A percentile compares a stretch with the other conserved stretches of the same genome.
phyloP scores from a whole-genome alignment of 2,329 filamentous ascomycete species.

The Plectosphaerella cucumerina region DNA sequence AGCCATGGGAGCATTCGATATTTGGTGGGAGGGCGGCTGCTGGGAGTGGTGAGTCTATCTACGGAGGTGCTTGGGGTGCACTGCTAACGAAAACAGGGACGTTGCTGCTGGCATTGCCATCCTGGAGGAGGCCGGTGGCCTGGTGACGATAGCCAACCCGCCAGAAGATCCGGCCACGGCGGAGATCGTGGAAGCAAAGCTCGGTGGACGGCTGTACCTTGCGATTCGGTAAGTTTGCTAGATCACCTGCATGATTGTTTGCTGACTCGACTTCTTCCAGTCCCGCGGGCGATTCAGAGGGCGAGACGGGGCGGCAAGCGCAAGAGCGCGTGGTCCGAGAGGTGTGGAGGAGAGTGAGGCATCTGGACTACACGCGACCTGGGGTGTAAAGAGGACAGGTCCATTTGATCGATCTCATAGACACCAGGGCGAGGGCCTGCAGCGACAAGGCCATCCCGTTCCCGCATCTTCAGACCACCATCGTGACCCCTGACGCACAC shows the following conservation, averaged over 20 bases:
- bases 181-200: slow-evolving; percentile 52
- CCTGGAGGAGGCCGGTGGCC: slow-evolving; percentile 66
- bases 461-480: too few relatives aligned
- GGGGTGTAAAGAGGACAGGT: slow-evolving; percentile 36
- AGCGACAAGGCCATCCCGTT: neutral
- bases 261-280: slow-evolving; percentile 25
- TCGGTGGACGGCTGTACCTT: slow-evolving; percentile 68
- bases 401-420: neutral
- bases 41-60: slow-evolving; percentile 63
- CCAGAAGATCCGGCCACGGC: slow-evolving; percentile 52
- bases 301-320: slow-evolving; percentile 59
- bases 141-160: slow-evolving; percentile 71
- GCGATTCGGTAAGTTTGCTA: slow-evolving; percentile 53
- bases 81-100: slow-evolving; percentile 43
- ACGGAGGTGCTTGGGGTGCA: neutral
- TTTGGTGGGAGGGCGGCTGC: slow-evolving; percentile 80
- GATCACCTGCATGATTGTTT: neutral
- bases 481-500: too few relatives aligned
- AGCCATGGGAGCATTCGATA: slow-evolving; percentile 72
- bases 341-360: slow-evolving; percentile 65
- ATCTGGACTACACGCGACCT: slow-evolving; percentile 63
- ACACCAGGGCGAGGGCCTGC: neutral
- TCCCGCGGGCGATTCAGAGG: slow-evolving; percentile 57
- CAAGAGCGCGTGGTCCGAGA: slow-evolving; percentile 70
- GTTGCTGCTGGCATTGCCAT: slow-evolving; percentile 73